Percentiles rank a stretch among this genome's conserved stretches.
Conservation (phyloP, 208 protist genomes). For the Leishmania tarentolae region DNA sequence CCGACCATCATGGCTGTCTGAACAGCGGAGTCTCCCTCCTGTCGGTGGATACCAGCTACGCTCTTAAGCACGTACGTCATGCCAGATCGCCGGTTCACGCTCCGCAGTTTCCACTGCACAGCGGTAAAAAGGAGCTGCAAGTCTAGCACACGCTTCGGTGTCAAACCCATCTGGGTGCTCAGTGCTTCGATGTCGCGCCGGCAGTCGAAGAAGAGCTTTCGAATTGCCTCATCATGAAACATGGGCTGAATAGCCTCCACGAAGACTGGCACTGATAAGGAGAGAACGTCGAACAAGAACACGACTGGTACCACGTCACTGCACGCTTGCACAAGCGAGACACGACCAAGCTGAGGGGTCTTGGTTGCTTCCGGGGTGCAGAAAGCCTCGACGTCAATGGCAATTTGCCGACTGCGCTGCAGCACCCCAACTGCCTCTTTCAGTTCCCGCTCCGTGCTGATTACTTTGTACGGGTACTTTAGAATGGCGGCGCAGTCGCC, state of each 20-base stretch:
- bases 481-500: slow-evolving; percentile 35
- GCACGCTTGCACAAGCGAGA: slow-evolving; percentile 87
- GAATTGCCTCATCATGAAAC: slow-evolving; percentile 44
- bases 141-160: slow-evolving; percentile 65
- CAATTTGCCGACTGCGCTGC: slow-evolving; percentile 42
- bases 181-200: slow-evolving; percentile 89
- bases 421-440: slow-evolving; percentile 41
- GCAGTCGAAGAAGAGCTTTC: slow-evolving; percentile 90
- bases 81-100: slow-evolving; percentile 80
- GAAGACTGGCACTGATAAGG: slow-evolving; percentile 46
- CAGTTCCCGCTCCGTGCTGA: slow-evolving; percentile 55
- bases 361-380: slow-evolving; percentile 51
- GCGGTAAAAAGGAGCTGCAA: slow-evolving; percentile 87
- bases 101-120: slow-evolving; percentile 82
- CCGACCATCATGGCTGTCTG: slow-evolving; percentile 86
- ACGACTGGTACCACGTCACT: slow-evolving; percentile 57
- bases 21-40: slow-evolving; percentile 79
- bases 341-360: slow-evolving; percentile 66
- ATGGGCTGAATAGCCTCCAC: slow-evolving; percentile 37
- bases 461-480: slow-evolving; percentile 67
- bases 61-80: slow-evolving; percentile 86
- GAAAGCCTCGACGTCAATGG: slow-evolving; percentile 88
- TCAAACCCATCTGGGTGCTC: slow-evolving; percentile 73
- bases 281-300: slow-evolving; percentile 87
- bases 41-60: slow-evolving; percentile 63